Evolutionary conservation across 23 red algal genomes (phyloP), one percentile per base, ranked within the genome.

Genomic region (Gracilaria domingensis): DNA sequence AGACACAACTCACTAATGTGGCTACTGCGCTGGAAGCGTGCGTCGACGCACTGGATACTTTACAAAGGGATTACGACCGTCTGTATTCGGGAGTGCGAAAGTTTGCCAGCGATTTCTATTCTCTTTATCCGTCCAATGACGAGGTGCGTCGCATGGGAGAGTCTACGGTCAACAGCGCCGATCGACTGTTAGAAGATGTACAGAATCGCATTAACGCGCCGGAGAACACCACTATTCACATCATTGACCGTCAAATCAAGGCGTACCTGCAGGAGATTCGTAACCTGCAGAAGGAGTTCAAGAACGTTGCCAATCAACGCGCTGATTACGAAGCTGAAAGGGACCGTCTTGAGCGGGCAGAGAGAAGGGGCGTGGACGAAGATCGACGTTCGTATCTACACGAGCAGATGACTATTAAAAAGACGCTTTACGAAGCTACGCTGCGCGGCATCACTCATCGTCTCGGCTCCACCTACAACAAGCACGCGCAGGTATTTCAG

Each of bases 71-170:
- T 59, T 91, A 91, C 59, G 79, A 91, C 42, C 75, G 88, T 11
- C 60, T 91, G 12, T 91, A 91, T 48, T 59, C 75, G 33, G 78
- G 78, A 14, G 78, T 91, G 18, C 76, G 65, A 29, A 82, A 81
- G 49, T 91, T 91, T 59, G 88, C 88, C 0, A 91, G 65, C 36
- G 88, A 91, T 60, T 91, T 91, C 66, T 91, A 91, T 35, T 91
- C 88, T 8, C 76, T 91, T 23, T 91, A 91, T 30, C 88, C 88
- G 35, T 91, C 88, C 29, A 76, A 91, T 28, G 88, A 91, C 33
- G 65, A 73, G 60, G 88, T 91, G 48, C 88, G 88, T 42, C 88
- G 88, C 16, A 36, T 91, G 58, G 88, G 88, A 2, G 78, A 91
- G 59, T 81, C 76, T 28, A 91, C 88, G 23, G 88, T 91, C 17